phyloP scores from a whole-genome alignment of 192 early-diverging fungal genomes.

The Phycomyces nitens region DNA sequence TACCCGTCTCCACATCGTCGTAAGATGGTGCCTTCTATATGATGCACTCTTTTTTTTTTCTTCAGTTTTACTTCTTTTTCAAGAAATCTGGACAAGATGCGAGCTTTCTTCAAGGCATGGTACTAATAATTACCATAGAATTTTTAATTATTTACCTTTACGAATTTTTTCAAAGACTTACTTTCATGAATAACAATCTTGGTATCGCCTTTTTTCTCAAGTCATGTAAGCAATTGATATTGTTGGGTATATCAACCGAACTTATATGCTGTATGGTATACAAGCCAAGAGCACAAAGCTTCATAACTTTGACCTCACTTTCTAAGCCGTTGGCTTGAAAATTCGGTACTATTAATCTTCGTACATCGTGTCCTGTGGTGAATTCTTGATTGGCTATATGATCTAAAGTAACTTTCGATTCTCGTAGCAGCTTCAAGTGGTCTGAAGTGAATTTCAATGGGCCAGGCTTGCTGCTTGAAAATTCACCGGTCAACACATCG shows the following conservation, averaged over 20 bases:
- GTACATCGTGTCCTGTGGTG: neutral
- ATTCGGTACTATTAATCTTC: neutral
- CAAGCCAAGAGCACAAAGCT: neutral
- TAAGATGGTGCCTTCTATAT: neutral
- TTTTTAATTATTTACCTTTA: conserved; percentile 3
- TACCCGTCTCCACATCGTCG: neutral
- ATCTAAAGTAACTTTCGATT: conserved; percentile 2
- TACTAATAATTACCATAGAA: conserved; percentile 1
- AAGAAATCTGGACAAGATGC: neutral
- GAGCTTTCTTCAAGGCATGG: neutral
- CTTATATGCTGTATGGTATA: neutral
- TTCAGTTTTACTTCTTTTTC: neutral
- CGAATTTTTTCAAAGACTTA: neutral
- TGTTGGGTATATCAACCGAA: neutral
- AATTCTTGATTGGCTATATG: neutral
- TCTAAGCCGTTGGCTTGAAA: conserved; percentile 2
- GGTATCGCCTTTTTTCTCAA: neutral
- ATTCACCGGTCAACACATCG: neutral
- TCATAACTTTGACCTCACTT: neutral
- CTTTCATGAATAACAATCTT: neutral
- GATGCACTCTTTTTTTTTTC: neutral
- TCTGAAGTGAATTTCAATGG: neutral
- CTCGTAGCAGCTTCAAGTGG: neutral
- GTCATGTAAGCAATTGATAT: neutral
- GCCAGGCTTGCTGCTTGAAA: neutral